Evolutionary conservation across 2,329 filamentous ascomycete species (phyloP).

Genomic region (Pseudogymnoascus sp.): DNA sequence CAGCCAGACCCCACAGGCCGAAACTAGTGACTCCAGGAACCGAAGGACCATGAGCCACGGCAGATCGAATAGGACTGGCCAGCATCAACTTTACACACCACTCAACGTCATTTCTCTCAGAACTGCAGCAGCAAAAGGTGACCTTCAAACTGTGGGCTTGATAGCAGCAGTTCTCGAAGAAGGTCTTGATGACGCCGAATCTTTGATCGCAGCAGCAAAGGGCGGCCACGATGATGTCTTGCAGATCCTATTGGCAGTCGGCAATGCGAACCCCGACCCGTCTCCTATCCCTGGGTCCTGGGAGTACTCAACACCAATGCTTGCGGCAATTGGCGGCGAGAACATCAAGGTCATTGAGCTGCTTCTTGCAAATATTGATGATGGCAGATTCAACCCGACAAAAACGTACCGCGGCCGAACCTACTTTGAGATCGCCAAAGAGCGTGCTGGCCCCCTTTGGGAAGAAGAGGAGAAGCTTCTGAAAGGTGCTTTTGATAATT

Average conservation of each 20-base stretch:
- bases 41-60: slow-evolving; percentile 38
- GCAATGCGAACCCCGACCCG: slow-evolving; percentile 58
- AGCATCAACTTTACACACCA: slow-evolving; percentile 55
- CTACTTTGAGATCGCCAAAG: slow-evolving; percentile 80
- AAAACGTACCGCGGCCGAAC: slow-evolving; percentile 65
- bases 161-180: slow-evolving; percentile 50
- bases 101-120: slow-evolving; percentile 52
- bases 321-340: slow-evolving; percentile 83
- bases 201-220: slow-evolving; percentile 82
- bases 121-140: slow-evolving; percentile 51
- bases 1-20: slow-evolving; percentile 7
- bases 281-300: slow-evolving; percentile 48
- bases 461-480: slow-evolving; percentile 77
- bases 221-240: slow-evolving; percentile 67
- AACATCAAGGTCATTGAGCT: slow-evolving; percentile 80
- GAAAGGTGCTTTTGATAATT: slow-evolving; percentile 64
- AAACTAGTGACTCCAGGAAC: slow-evolving; percentile 36
- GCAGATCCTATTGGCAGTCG: slow-evolving; percentile 38
- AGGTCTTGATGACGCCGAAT: slow-evolving; percentile 65
- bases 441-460: slow-evolving; percentile 80
- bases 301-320: slow-evolving; percentile 83
- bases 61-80: slow-evolving; percentile 56
- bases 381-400: slow-evolving; percentile 67
- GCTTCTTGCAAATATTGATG: slow-evolving; percentile 60
- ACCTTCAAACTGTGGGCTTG: slow-evolving; percentile 52